Evolutionary conservation across 441 rosid genomes (phyloP), one percentile per base, ranked within the genome.

Genomic region (Gossypium gossypioides): DNA sequence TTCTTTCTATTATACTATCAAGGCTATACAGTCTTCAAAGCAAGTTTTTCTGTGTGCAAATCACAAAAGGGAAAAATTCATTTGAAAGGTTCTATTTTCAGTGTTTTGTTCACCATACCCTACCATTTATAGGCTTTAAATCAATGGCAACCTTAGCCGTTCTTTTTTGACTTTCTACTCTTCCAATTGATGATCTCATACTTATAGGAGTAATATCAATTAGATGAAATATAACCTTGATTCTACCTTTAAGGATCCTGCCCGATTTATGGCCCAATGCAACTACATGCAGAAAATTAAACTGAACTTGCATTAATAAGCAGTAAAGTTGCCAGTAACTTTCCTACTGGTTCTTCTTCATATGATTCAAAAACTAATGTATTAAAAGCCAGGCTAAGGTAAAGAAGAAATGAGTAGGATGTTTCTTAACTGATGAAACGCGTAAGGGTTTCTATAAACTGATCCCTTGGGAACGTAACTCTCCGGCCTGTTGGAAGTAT

Each of bases 341-440:
- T 19, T 21, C 27, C 6, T 0, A 40, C 22, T 22, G 54, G 32
- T 44, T 46, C 12, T 25, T 46, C 37, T 50, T 24, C 37, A 19
- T 42, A 65, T 37, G 29, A 50, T 42, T 22, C 12, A 50, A 24
- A 32, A 55, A 52, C 46, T 3, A 9, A 32, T 13, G 62, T 32
- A 24, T 18, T 2, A 54, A 71, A 22, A 27, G 7, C 72, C 3
- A 56, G 29, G 13, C 16, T 6, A 6, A 42, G 8, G 6, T 1
- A 13, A 75, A 34, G 18, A n/a, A 52, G 0, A n/a, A 54, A 48
- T 24, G 24, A 25, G 62, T 68, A 59, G 72, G 72, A 76, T n/a
- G 74, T 68, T 64, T 77, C 89, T 83, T 78, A 87, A 89, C 97
- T 92, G 95, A 79, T 88, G 92, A 83, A 90, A 90, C 24, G 94